phyloP scores from a whole-genome alignment of 2,329 filamentous ascomycete species.

The Malbranchea cinnamomea region DNA sequence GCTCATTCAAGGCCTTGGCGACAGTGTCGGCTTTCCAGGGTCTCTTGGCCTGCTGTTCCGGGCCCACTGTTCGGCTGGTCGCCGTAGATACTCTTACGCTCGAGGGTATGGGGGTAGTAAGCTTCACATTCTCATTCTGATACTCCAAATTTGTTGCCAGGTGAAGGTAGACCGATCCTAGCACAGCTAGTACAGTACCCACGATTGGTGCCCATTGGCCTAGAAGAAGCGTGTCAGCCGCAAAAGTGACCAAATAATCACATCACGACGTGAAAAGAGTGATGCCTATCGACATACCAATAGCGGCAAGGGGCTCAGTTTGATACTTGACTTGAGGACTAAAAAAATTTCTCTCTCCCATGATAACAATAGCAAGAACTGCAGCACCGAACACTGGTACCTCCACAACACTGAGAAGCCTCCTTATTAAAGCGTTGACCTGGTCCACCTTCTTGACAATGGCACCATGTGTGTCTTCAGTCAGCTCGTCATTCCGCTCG shows the following conservation, averaged over 20 bases:
- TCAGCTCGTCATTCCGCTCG: conserved; percentile 23
- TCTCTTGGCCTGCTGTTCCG: conserved; percentile 6
- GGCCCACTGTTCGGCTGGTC: not conserved
- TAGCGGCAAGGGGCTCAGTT: conserved; percentile 46
- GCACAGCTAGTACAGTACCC: conserved; percentile 41
- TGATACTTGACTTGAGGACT: conserved; percentile 41
- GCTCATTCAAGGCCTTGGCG: conserved; percentile 27
- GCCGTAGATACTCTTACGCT: conserved; percentile 4
- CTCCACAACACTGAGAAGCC: conserved; percentile 32
- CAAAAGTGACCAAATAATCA: conserved; percentile 1
- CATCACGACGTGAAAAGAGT: not conserved
- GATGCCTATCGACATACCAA: conserved; percentile 40
- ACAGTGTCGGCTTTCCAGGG: conserved; percentile 18
- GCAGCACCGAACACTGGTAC: conserved; percentile 44
- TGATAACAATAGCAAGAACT: conserved; percentile 42
- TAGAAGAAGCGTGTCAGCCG: conserved; percentile 9
- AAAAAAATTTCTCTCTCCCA: conserved; percentile 51
- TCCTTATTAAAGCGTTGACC: conserved; percentile 22
- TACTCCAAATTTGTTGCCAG: conserved; percentile 25
- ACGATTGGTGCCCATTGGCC: conserved; percentile 27
- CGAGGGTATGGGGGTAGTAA: conserved; percentile 10
- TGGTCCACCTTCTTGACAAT: conserved; percentile 36
- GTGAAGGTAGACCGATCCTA: conserved; percentile 45
- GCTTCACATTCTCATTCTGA: conserved; percentile 11
- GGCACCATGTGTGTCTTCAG: conserved; percentile 41